Evolutionary conservation across 176 grass and related monocot genomes (phyloP), one percentile per base, ranked within the genome.

Genomic region (Oryza officinalis): DNA sequence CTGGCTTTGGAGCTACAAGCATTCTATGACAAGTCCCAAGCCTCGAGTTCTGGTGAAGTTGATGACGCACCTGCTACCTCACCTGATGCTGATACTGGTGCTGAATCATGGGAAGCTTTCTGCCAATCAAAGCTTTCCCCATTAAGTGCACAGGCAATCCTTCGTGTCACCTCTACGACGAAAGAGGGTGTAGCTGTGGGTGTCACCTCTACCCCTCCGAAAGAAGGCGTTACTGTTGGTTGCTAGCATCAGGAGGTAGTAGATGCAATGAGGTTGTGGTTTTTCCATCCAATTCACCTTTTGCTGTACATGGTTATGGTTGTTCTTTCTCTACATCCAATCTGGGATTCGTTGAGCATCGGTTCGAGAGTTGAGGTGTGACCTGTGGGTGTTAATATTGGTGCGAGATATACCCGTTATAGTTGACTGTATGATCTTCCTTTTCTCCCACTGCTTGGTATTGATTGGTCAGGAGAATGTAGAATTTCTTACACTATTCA

Each of bases 61-160:
- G 75, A 74, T 1, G 59, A 46, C 14, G 8, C 75, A 35, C 60
- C 65, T 65, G 75, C 59, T 70, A 33, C 50, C 27, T 30, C 80
- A 49, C 79, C 65, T 12, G 77, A 95, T 66, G 33, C 70, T 12
- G 77, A 95, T 66, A 25, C 70, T 12, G 77, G 93, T 65, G 27
- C 69, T 81, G 81, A 88, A 88, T 87, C 96, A 63, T 99, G 96
- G 96, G 96, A 94, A 30, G 82, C 88, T 12, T 92, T 96, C 85
- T 99, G 96, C 78, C 89, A 88, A 66, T 87, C 91, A 63, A 93
- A 94, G 70, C 93, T 99, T 67, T 87, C 93, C 3, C 77, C 41
- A 0, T 86, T 99, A n/a, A 94, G 85, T 10, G 91, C 93, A 60
- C 91, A 94, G 45, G 89, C 96, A 82, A 92, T 99, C 71, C 87